phyloP scores from a whole-genome alignment of 164 flowering plant genomes.

The Vitis rotundifolia region DNA sequence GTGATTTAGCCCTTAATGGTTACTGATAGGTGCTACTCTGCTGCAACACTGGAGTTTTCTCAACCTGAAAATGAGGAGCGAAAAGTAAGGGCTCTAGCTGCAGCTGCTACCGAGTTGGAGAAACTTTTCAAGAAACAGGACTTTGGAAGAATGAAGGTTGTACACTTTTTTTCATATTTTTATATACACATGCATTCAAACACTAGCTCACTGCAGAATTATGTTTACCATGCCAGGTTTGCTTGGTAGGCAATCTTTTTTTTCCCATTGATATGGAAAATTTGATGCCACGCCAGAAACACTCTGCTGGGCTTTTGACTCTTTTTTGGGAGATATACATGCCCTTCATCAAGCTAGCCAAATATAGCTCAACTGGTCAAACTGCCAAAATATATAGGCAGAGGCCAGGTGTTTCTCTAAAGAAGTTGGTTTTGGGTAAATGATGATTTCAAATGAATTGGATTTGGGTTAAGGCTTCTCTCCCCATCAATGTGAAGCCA shows the following conservation, averaged over 20 bases:
- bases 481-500: too few species aligned
- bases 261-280: neutral
- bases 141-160: constrained; percentile 87
- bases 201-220: neutral
- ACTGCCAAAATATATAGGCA: neutral
- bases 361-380: neutral
- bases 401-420: neutral
- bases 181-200: neutral
- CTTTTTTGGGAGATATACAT: neutral
- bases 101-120: constrained; percentile 88
- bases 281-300: neutral
- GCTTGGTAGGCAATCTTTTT: neutral
- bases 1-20: constrained; percentile 6
- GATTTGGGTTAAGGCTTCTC: too few species aligned
- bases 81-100: constrained; percentile 72
- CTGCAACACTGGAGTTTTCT: constrained; percentile 79
- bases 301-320: neutral
- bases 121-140: constrained; percentile 79
- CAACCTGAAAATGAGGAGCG: constrained; percentile 71
- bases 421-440: too few species aligned
- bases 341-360: neutral
- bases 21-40: constrained; percentile 56
- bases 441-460: too few species aligned
- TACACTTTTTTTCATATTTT: neutral
- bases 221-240: neutral